Base-by-base conservation (phyloP, 2,329 filamentous ascomycete genomes). In the Aspergillus fumigatus region DNA sequence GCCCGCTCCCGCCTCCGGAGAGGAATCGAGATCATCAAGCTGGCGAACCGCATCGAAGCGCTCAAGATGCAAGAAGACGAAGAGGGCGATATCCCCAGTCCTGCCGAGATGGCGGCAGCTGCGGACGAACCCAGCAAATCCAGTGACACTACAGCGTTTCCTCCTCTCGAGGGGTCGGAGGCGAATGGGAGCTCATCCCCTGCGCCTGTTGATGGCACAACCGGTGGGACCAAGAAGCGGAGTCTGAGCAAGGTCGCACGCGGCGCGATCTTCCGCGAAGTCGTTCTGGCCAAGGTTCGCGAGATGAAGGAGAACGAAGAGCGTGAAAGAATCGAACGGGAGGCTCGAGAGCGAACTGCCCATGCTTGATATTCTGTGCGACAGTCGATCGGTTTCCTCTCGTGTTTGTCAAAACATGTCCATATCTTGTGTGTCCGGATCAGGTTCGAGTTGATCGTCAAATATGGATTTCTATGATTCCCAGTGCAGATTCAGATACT, bases 21-120 rank as follows among this genome's bases (percentile, higher is more conserved):
- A 62, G 93, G 92, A 68, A 95, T 99, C 78, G 91, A 97, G 76
- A 87, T 96, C 69, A 89, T 97, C 80, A 97, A 96, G 78, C 85
- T 99, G 54, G 87, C 91, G 63, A 97, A 97, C 78, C 90, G 93
- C 62, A 97, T 99, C 78, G 91, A 96, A 73, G 84, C 89, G 32
- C 88, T 99, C 78, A 96, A 92, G 78, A 88, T 95, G 80, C 88
- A 94, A 73, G 92, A 96, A 69, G 92, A 96, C 62, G 91, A 88
- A 5, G 86, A 94, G 58, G 86, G 90, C 63, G 88, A 89, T 56
- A 86, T 79, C 26, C 79, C 82, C 11, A 81, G 80, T 50, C 73
- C 80, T 53, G 76, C 79, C 47, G 83, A 84, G 61, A 75, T 92
- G 68, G 84, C 80, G 43, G 76, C 83, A 52, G 84, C 86, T 38